Evolutionary conservation across 192 early-diverging fungal genomes (phyloP).

Genomic region (Oehlia diaphana): DNA sequence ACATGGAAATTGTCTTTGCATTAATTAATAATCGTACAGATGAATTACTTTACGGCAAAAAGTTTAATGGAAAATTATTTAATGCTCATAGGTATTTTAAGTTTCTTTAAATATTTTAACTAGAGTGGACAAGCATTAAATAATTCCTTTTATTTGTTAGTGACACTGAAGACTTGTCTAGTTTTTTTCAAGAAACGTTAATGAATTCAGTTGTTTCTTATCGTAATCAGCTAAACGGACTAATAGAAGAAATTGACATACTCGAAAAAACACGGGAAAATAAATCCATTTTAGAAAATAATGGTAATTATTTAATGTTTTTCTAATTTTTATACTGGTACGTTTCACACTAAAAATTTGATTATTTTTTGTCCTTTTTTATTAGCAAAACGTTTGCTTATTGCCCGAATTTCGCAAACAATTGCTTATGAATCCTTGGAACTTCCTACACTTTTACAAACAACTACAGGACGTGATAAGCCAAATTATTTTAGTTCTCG

Average conservation of each 20-base stretch:
- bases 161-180: constrained; percentile 5
- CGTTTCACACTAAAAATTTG: not conserved
- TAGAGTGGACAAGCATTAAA: not conserved
- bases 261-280: not conserved
- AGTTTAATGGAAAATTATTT: not conserved
- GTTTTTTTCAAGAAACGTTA: constrained; percentile 20
- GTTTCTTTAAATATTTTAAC: not conserved
- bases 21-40: not conserved
- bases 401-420: constrained; percentile 19
- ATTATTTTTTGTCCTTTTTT: not conserved
- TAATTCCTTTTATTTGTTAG: not conserved
- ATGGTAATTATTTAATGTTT: not conserved
- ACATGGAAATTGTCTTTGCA: constrained; percentile 11
- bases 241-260: constrained; percentile 1
- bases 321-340: not conserved
- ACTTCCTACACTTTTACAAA: not conserved
- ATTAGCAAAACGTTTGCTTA: constrained; percentile 21
- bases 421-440: constrained; percentile 20
- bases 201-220: constrained; percentile 14
- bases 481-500: not conserved
- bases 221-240: constrained; percentile 11
- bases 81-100: constrained; percentile 4
- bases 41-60: constrained; percentile 2
- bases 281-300: not conserved
- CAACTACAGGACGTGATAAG: constrained; percentile 10